A percentile compares a stretch with the other conserved stretches of the same genome.
Conservation (phyloP, 108 stramenopile genomes). For the Cyclostephanos invisitatus region DNA sequence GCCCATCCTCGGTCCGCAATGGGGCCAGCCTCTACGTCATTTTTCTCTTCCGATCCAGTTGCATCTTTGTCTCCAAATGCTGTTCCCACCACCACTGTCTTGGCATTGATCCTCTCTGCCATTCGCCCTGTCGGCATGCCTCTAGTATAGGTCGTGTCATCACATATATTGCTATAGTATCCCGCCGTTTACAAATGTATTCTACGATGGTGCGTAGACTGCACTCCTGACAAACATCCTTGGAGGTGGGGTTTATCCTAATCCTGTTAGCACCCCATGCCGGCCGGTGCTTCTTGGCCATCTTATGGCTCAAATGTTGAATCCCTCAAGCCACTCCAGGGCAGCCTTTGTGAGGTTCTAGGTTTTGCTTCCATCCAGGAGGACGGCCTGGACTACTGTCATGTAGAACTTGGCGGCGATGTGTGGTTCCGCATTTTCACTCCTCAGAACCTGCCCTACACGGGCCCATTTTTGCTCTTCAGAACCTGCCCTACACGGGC, state of each 20-base stretch:
- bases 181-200: too few relatives aligned
- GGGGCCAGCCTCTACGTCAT: too few relatives aligned
- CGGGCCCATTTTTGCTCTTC: too few relatives aligned
- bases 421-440: background rate
- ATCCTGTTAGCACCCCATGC: background rate
- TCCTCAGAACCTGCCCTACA: too few relatives aligned
- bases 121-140: background rate
- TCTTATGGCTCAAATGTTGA: background rate
- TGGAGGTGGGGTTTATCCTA: background rate
- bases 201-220: background rate
- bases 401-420: background rate
- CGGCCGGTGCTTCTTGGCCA: background rate
- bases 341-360: background rate
- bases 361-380: background rate
- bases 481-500: too few relatives aligned
- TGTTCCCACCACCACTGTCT: background rate
- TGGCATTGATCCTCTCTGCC: background rate
- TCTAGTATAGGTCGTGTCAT: background rate
- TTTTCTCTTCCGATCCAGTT: too few relatives aligned
- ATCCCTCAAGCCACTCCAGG: background rate
- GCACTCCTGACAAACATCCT: background rate
- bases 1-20: too few relatives aligned
- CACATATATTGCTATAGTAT: too few relatives aligned
- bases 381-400: background rate
- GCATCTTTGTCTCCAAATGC: background rate